Evolutionary conservation across 2,329 filamentous ascomycete species (phyloP).

Genomic region (Orbilia oligospora): DNA sequence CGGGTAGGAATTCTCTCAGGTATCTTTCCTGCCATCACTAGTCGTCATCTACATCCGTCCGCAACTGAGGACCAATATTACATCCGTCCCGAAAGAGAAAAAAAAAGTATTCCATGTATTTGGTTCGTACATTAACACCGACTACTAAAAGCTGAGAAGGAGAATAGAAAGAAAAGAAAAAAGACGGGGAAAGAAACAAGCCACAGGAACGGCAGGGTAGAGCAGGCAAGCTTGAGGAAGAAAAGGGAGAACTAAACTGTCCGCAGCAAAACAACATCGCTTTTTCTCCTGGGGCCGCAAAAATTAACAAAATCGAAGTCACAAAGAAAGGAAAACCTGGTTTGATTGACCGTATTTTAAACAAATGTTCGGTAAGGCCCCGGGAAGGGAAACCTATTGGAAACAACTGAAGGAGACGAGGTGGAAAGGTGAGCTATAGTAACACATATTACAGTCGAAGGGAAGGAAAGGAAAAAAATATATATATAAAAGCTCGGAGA

Average conservation of each 20-base stretch:
- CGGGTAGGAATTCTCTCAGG: background rate
- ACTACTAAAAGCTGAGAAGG: constrained; percentile 57
- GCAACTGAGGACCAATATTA: background rate
- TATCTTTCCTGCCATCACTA: constrained; percentile 1
- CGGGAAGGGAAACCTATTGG: constrained; percentile 59
- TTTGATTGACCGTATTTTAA: constrained; percentile 55
- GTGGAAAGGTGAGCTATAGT: constrained; percentile 65
- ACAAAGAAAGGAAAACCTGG: constrained; percentile 62
- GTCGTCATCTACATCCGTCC: background rate
- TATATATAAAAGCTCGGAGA: constrained; percentile 54
- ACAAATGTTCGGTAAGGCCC: constrained; percentile 64
- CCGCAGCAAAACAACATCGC: constrained; percentile 62
- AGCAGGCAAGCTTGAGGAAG: constrained; percentile 10
- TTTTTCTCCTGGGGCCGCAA: constrained; percentile 63
- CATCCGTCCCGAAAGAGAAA: constrained; percentile 13
- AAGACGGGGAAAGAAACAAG: constrained; percentile 40
- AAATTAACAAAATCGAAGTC: constrained; percentile 48
- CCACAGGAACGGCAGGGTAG: constrained; percentile 50
- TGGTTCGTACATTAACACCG: constrained; percentile 61
- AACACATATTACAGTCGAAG: constrained; percentile 67
- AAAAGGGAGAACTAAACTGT: constrained; percentile 53
- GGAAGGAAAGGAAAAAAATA: constrained; percentile 45
- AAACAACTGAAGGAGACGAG: constrained; percentile 58
- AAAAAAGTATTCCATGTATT: constrained; percentile 59
- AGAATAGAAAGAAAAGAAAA: constrained; percentile 39